phyloP scores from a whole-genome alignment of 164 flowering plant genomes.

The Tinospora cordifolia region DNA sequence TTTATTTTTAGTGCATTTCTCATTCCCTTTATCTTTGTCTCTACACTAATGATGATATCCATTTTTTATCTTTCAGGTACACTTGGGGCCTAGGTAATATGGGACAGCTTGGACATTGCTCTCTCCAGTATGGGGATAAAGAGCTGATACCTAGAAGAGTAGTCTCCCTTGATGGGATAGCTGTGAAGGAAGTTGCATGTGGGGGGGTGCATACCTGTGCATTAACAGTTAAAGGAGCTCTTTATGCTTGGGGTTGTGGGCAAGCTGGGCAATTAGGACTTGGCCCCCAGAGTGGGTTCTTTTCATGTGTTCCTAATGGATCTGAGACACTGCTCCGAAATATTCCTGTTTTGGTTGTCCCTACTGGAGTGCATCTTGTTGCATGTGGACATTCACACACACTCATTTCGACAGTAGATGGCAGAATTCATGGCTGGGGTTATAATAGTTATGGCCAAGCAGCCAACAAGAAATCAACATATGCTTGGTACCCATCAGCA shows the following conservation, averaged over 20 bases:
- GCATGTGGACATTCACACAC: conserved; percentile 97
- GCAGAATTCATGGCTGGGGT: conserved; percentile 94
- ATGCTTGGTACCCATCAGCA: conserved; percentile 98
- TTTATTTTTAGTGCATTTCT: background rate
- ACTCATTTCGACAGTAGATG: conserved; percentile 64
- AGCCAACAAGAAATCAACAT: conserved; percentile 71
- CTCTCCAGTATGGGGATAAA: conserved; percentile 84
- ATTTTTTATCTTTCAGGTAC: conserved; percentile 48
- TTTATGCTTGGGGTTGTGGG: conserved; percentile 97
- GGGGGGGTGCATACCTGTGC: conserved; percentile 98
- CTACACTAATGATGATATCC: background rate
- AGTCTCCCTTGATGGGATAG: conserved; percentile 70
- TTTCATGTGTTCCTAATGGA: conserved; percentile 50
- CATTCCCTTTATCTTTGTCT: background rate
- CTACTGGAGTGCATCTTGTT: conserved; percentile 54
- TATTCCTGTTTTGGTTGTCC: conserved; percentile 71
- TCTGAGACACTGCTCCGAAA: conserved; percentile 62
- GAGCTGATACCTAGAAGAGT: conserved; percentile 90
- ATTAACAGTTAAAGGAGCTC: conserved; percentile 66
- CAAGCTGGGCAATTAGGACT: conserved; percentile 89
- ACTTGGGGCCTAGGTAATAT: conserved; percentile 92
- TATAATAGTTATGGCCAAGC: conserved; percentile 96
- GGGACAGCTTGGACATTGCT: conserved; percentile 97
- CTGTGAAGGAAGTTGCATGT: conserved; percentile 65
- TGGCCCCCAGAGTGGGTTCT: conserved; percentile 73